Base-by-base conservation (phyloP, 306 rosid species). In the Alnus rubra region DNA sequence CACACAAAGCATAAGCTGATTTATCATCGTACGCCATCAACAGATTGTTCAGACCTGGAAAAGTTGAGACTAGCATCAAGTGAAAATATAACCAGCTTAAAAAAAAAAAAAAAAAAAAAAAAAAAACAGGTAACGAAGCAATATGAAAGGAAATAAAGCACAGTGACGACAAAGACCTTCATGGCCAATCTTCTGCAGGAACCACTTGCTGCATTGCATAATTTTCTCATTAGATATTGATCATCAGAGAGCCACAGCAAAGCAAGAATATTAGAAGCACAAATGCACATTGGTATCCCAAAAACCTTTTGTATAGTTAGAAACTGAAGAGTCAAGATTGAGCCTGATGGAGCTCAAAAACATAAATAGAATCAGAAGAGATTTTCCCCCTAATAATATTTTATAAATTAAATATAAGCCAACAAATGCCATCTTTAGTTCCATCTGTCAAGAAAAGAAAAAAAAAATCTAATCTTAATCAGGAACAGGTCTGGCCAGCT, bases 141-240 rank as follows among this genome's bases (percentile, higher is more conserved):
- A 75, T 65, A 49, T 4, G 33, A 56, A 50, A 65, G 49, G 42
- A 55, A 69, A 69, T 70, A 69, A 71, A 82, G 62, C 65, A 56
- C 31, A 9, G 59, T 65, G 71, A 30, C 5, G 59, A 77, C 4
- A 53, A 76, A 65, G 70, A 92, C 98, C 98, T 92, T 91, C 89
- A 69, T 91, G 98, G 60, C 98, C 98, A 83, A 90, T 83, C 94
- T 95, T 95, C 97, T 92, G 92, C 84, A 95, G 87, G 92, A 95
- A 95, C 98, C 98, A 95, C 79, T 95, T 95, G 86, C 98, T 95
- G 98, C 92, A 85, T 54, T 23, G 71, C 76, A 82, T 49, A 82
- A 74, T 50, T 56, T 79, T 48, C 75, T 9, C 69, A 84, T 79
- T 69, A 85, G 81, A 84, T 60, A 72, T 77, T 71, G 69, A 76